Evolutionary conservation across 2,329 filamentous ascomycete genomes (phyloP).

Genomic region (Hymenoscyphus salicellus): DNA sequence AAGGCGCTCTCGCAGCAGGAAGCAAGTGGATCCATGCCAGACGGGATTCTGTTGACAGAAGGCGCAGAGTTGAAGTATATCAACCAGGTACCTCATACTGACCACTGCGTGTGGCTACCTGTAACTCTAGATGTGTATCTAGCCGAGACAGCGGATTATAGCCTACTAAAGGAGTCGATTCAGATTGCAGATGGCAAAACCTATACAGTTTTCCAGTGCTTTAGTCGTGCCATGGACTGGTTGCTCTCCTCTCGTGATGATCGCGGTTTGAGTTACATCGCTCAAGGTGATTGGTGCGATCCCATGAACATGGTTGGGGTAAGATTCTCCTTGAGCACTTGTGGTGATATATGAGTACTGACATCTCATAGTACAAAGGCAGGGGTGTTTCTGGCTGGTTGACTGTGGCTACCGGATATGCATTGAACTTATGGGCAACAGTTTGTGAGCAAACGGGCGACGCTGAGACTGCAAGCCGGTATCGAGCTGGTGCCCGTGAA

Average conservation of each 20-base stretch:
- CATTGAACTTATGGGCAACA: conserved; percentile 52
- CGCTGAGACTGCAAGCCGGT: conserved; percentile 43
- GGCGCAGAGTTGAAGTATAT: conserved; percentile 59
- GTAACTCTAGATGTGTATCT: conserved; percentile 54
- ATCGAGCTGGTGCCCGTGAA: conserved; percentile 43
- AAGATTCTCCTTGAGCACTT: neutral
- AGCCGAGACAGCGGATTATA: conserved; percentile 53
- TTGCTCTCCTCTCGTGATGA: conserved; percentile 49
- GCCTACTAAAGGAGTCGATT: conserved; percentile 45
- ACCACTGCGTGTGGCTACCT: conserved; percentile 58
- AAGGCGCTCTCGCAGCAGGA: conserved; percentile 53
- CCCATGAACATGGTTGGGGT: conserved; percentile 60
- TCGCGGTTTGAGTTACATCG: conserved; percentile 55
- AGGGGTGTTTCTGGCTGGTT: conserved; percentile 58
- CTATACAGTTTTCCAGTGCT: conserved; percentile 52
- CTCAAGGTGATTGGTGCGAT: conserved; percentile 59
- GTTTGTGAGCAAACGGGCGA: conserved; percentile 47
- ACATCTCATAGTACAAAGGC: conserved; percentile 49
- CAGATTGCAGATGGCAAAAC: conserved; percentile 43
- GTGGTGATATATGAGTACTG: neutral
- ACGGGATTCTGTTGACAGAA: conserved; percentile 52
- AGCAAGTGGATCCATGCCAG: conserved; percentile 54
- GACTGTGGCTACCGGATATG: conserved; percentile 53
- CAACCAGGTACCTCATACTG: conserved; percentile 59
- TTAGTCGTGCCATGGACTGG: conserved; percentile 58